Conservation (phyloP, 2,329 filamentous ascomycete genomes). For the Aspergillus brunneoviolaceus region DNA sequence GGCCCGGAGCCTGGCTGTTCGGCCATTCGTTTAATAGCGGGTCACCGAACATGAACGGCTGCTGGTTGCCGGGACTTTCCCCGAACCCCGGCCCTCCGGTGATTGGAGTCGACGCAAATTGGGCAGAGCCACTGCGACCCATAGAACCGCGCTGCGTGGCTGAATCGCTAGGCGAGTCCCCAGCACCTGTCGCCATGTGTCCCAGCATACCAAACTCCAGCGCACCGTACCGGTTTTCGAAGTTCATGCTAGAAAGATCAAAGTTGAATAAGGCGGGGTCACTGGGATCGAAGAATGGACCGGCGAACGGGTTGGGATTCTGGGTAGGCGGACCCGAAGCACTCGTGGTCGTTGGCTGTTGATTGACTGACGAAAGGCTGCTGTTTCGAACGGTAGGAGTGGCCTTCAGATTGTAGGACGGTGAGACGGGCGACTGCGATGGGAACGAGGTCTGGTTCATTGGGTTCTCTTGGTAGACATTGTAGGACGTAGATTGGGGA, state of each 20-base stretch:
- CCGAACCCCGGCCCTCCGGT: conserved; percentile 40
- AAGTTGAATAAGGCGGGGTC: conserved; percentile 95
- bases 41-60: conserved; percentile 49
- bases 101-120: conserved; percentile 39
- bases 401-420: conserved; percentile 62
- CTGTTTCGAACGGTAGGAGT: conserved; percentile 37
- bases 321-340: conserved; percentile 48
- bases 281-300: conserved; percentile 77
- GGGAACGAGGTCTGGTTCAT: conserved; percentile 56
- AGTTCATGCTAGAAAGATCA: conserved; percentile 89
- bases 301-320: conserved; percentile 48
- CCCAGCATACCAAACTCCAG: conserved; percentile 95
- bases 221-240: conserved; percentile 93
- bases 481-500: conserved; percentile 39
- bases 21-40: conserved; percentile 48
- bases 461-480: conserved; percentile 51
- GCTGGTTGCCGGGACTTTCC: conserved; percentile 46
- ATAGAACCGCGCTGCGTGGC: conserved; percentile 49
- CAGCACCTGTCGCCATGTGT: conserved; percentile 89
- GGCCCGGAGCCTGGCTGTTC: conserved; percentile 35
- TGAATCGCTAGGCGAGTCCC: conserved; percentile 71
- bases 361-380: conserved; percentile 44
- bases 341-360: conserved; percentile 49
- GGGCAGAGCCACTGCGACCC: conserved; percentile 42
- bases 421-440: conserved; percentile 69